phyloP scores from a whole-genome alignment of 2,329 filamentous ascomycete species.

The Epichloe brachyelytri region DNA sequence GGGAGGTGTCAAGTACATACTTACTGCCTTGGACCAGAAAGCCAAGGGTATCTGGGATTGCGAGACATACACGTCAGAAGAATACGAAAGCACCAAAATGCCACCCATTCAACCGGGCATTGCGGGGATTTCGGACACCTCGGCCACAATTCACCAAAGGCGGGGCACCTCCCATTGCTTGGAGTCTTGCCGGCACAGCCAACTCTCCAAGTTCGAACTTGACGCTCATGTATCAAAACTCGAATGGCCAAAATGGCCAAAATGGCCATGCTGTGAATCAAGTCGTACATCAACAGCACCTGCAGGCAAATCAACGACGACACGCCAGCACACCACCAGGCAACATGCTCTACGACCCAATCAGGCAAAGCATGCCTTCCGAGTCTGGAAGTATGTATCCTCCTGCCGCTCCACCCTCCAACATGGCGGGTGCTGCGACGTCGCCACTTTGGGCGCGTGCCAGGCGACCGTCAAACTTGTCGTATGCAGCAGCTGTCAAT shows the following conservation, averaged over 20 bases:
- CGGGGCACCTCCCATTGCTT: slow-evolving; percentile 48
- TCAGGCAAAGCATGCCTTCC: slow-evolving; percentile 37
- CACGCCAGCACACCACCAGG: slow-evolving; percentile 38
- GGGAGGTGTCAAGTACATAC: slow-evolving; percentile 76
- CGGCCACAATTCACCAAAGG: slow-evolving; percentile 34
- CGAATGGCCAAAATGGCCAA: slow-evolving; percentile 4
- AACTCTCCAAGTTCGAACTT: slow-evolving; percentile 76
- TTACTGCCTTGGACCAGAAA: slow-evolving; percentile 78
- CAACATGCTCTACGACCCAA: slow-evolving; percentile 48
- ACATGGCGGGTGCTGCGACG: slow-evolving; percentile 33
- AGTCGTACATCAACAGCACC: slow-evolving; percentile 5
- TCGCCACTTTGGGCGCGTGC: slow-evolving; percentile 22
- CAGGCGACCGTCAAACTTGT: slow-evolving; percentile 14
- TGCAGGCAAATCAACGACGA: slow-evolving; percentile 5
- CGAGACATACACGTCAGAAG: slow-evolving; percentile 54
- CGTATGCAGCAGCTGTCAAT: slow-evolving; percentile 16
- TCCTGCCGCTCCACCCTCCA: slow-evolving; percentile 35
- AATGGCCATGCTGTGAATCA: background rate
- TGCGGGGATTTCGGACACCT: slow-evolving; percentile 29
- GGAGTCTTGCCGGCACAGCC: slow-evolving; percentile 77
- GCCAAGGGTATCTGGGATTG: slow-evolving; percentile 76
- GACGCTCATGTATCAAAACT: slow-evolving; percentile 63
- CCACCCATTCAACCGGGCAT: slow-evolving; percentile 24
- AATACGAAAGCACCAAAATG: slow-evolving; percentile 59
- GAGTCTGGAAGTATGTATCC: slow-evolving; percentile 36